Evolutionary conservation across 257 asterid species (phyloP).

Genomic region (Petrea volubilis): DNA sequence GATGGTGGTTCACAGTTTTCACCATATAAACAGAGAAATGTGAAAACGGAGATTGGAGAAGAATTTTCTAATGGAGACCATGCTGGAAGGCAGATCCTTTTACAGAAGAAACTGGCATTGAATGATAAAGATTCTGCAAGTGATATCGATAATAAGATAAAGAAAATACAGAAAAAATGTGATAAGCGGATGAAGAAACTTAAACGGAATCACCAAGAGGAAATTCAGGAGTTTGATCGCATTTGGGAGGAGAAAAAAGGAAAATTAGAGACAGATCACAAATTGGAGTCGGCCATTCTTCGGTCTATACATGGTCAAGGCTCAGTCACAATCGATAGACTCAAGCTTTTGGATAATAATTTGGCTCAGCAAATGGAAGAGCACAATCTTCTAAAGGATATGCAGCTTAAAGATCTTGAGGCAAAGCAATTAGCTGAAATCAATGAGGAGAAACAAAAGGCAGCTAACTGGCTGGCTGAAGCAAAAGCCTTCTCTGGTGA

Average conservation of each 20-base stretch:
- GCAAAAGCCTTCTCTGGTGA: slow-evolving; percentile 29
- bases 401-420: slow-evolving; percentile 43
- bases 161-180: slow-evolving; percentile 39
- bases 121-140: slow-evolving; percentile 26
- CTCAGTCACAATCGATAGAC: slow-evolving; percentile 39
- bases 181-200: slow-evolving; percentile 56
- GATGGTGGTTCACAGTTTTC: slow-evolving; percentile 21
- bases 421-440: slow-evolving; percentile 46
- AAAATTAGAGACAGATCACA: slow-evolving; percentile 46
- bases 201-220: slow-evolving; percentile 40
- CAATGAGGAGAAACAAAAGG: slow-evolving; percentile 45
- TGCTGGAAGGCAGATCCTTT: slow-evolving; percentile 11
- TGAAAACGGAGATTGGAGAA: slow-evolving; percentile 32
- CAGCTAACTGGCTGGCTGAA: slow-evolving; percentile 40
- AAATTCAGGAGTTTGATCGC: slow-evolving; percentile 43
- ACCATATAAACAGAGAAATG: slow-evolving; percentile 19
- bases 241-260: slow-evolving; percentile 45
- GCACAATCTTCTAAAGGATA: slow-evolving; percentile 37
- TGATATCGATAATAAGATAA: slow-evolving; percentile 33
- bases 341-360: slow-evolving; percentile 40
- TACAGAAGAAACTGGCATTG: slow-evolving; percentile 16
- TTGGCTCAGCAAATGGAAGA: slow-evolving; percentile 50
- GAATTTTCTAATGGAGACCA: slow-evolving; percentile 23
- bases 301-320: slow-evolving; percentile 45
- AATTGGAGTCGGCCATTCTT: slow-evolving; percentile 46